Conservation (phyloP, 257 asterid genomes). For the Nyctanthes arbortristis region DNA sequence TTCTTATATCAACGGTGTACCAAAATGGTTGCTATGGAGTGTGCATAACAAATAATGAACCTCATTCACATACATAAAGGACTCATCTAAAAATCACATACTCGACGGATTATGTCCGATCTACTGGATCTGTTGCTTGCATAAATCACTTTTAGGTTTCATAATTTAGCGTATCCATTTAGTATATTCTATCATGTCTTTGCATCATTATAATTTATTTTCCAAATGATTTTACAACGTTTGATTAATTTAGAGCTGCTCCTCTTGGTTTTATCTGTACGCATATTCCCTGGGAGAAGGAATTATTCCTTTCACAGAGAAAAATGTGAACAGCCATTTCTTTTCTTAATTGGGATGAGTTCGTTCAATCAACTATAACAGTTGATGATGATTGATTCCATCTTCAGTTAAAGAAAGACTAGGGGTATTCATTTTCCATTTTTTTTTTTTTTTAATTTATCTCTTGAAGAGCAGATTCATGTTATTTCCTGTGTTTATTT, state of each 20-base stretch:
- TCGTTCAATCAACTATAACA: too few relatives aligned
- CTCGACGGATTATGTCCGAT: not conserved
- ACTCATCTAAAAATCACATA: not conserved
- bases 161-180: not conserved
- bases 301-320: not conserved
- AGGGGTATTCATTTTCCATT: too few relatives aligned
- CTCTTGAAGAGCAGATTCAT: too few relatives aligned
- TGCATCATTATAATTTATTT: not conserved
- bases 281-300: not conserved
- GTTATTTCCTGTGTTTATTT: too few relatives aligned
- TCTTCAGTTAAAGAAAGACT: too few relatives aligned
- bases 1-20: not conserved
- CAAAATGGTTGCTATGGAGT: not conserved
- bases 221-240: not conserved
- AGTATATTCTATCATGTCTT: not conserved
- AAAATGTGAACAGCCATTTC: not conserved
- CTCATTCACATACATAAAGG: not conserved
- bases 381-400: too few relatives aligned
- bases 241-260: not conserved
- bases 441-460: too few relatives aligned
- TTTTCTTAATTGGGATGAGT: not conserved
- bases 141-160: not conserved
- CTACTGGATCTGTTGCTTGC: not conserved
- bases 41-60: not conserved
- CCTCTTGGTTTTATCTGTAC: not conserved